Evolutionary conservation across 2,329 filamentous ascomycete species (phyloP).

Genomic region (Penicillium griseofulvum): DNA sequence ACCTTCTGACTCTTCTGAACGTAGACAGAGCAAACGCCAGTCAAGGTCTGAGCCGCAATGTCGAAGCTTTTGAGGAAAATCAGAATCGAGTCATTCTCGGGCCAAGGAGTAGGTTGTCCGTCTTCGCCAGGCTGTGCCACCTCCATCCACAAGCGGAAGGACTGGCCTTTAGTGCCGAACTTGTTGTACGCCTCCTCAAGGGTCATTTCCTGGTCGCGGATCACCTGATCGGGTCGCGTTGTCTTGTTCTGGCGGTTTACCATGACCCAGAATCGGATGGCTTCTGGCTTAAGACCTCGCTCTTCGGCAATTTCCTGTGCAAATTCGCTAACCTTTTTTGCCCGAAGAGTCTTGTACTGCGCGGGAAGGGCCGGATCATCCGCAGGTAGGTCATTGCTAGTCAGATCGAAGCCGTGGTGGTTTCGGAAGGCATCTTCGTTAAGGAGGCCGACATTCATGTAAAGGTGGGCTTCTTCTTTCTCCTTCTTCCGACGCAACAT

Average conservation of each 20-base stretch:
- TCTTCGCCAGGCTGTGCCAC: conserved; percentile 66
- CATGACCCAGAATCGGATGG: conserved; percentile 89
- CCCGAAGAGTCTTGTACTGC: conserved; percentile 68
- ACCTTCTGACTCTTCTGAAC: conserved; percentile 86
- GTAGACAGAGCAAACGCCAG: conserved; percentile 79
- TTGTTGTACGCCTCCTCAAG: conserved; percentile 71
- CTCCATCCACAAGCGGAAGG: conserved; percentile 84
- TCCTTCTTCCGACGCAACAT: conserved; percentile 79
- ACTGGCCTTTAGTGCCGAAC: conserved; percentile 65
- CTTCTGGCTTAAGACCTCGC: conserved; percentile 63
- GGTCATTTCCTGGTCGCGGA: conserved; percentile 73
- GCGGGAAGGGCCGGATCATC: conserved; percentile 69
- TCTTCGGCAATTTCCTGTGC: conserved; percentile 68
- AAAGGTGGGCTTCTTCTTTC: conserved; percentile 89
- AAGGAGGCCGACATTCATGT: conserved; percentile 79
- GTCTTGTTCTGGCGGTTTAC: conserved; percentile 99
- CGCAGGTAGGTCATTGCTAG: conserved; percentile 60
- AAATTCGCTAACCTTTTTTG: conserved; percentile 75
- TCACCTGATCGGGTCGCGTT: conserved; percentile 80
- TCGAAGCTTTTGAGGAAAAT: conserved; percentile 95
- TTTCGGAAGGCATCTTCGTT: conserved; percentile 76
- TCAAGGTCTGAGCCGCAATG: conserved; percentile 68
- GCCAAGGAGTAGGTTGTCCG: conserved; percentile 67
- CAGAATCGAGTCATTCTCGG: conserved; percentile 63
- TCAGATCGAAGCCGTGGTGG: conserved; percentile 82